These are phyloP conservation scores for Eustoma russellianum DNA, from an alignment of 257 asterid species.

Conservation along the genomic window DNA sequence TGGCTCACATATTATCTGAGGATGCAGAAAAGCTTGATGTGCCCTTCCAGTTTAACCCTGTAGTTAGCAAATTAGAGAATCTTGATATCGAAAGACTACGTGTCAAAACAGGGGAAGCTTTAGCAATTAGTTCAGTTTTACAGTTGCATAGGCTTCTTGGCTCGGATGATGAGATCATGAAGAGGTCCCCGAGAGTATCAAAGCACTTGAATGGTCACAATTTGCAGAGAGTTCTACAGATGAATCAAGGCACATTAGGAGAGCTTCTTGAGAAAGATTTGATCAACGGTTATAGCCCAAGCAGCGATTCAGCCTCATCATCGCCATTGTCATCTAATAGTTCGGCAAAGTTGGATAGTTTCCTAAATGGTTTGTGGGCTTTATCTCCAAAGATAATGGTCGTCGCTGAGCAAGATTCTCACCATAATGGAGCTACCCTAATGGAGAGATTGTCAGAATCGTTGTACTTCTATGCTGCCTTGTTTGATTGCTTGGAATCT, in stretches of 20 bases:
- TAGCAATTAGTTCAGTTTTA: slow-evolving; percentile 57
- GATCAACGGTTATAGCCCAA: slow-evolving; percentile 47
- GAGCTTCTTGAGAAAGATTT: slow-evolving; percentile 67
- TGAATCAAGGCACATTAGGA: slow-evolving; percentile 47
- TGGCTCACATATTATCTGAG: slow-evolving; percentile 63
- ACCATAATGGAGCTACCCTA: slow-evolving; percentile 58
- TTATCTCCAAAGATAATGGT: slow-evolving; percentile 81
- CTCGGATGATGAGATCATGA: slow-evolving; percentile 28
- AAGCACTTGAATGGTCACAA: slow-evolving; percentile 27
- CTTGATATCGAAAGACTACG: slow-evolving; percentile 63
- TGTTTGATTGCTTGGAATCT: slow-evolving; percentile 83
- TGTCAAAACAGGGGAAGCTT: slow-evolving; percentile 91
- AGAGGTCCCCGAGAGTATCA: slow-evolving; percentile 30
- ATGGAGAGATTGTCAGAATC: slow-evolving; percentile 92
- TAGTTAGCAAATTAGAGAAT: slow-evolving; percentile 54
- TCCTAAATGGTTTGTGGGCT: slow-evolving; percentile 59
- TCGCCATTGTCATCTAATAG: slow-evolving; percentile 39
- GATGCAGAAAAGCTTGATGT: slow-evolving; percentile 84
- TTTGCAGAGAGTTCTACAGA: slow-evolving; percentile 34
- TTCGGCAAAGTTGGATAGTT: slow-evolving; percentile 36
- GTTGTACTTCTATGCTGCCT: slow-evolving; percentile 66
- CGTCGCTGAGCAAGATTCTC: slow-evolving; percentile 82
- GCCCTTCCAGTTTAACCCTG: slow-evolving; percentile 81
- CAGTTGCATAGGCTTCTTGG: slow-evolving; percentile 71
- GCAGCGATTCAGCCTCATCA: slow-evolving; percentile 58